Conservation (phyloP, 768 basidiomycete species). For the Trametes punicea region DNA sequence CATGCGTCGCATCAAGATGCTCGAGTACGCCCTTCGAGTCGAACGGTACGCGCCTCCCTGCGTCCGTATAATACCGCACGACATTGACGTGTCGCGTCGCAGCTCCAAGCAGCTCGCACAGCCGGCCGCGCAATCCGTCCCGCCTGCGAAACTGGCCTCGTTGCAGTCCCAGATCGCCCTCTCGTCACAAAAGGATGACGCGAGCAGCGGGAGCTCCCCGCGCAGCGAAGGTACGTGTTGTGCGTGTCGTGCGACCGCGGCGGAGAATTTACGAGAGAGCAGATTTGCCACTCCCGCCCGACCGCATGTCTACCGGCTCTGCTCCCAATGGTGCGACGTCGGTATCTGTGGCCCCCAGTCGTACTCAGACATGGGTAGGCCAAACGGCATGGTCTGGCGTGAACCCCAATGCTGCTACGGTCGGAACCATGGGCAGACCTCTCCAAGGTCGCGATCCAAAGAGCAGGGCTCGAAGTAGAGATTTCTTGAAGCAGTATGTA, state of each 20-base stretch:
- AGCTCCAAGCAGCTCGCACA: constrained; percentile 81
- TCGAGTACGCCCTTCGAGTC: constrained; percentile 94
- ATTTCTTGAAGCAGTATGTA: constrained; percentile 94
- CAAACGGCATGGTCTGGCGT: constrained; percentile 39
- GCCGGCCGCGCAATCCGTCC: constrained; percentile 52
- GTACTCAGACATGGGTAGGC: constrained; percentile 57
- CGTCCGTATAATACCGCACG: constrained; percentile 8
- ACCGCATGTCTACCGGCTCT: constrained; percentile 44
- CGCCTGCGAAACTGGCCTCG: constrained; percentile 62
- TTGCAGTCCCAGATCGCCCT: constrained; percentile 52
- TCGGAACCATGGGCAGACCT: constrained; percentile 58
- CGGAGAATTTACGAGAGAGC: constrained; percentile 13
- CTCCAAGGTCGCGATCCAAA: constrained; percentile 90
- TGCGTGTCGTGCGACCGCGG: constrained; percentile 2
- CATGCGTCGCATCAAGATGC: constrained; percentile 97
- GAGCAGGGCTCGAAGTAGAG: constrained; percentile 88
- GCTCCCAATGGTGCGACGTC: constrained; percentile 55
- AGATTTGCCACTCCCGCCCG: constrained; percentile 75
- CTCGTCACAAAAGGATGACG: constrained; percentile 65
- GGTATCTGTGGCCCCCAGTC: constrained; percentile 40
- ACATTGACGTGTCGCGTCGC: constrained; percentile 37
- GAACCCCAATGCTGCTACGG: constrained; percentile 43
- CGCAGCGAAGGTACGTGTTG: constrained; percentile 69
- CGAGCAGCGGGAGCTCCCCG: constrained; percentile 77
- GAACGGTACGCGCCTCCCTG: constrained; percentile 70